Conservation (phyloP, 495 filamentous ascomycete species). For the Neurospora sp. region DNA sequence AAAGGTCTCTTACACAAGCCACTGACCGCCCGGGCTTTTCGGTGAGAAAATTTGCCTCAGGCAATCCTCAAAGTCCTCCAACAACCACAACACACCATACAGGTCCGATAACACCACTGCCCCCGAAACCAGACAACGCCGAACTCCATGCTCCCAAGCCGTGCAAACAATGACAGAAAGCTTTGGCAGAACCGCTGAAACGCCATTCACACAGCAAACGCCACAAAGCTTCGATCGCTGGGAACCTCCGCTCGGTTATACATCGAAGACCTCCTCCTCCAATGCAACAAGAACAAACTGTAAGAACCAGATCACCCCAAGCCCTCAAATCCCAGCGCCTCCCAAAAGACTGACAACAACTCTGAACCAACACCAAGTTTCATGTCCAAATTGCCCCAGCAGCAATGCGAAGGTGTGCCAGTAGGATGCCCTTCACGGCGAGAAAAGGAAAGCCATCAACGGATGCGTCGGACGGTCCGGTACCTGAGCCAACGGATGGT, state of each 20-base stretch:
- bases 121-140: no score
- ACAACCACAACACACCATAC: no score
- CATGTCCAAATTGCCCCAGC: neutral
- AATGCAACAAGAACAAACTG: neutral
- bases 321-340: neutral
- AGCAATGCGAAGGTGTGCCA: neutral
- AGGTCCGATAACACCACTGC: no score
- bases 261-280: neutral
- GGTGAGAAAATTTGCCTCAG: no score
- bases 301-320: neutral
- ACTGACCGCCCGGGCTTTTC: no score
- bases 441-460: neutral
- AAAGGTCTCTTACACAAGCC: neutral
- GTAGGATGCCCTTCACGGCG: neutral
- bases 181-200: neutral
- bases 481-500: neutral
- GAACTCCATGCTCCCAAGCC: neutral
- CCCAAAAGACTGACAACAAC: neutral
- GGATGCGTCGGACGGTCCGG: neutral
- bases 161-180: neutral
- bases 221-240: neutral
- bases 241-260: neutral
- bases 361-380: neutral
- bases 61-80: no score
- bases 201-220: neutral